Percentiles rank a stretch among this genome's conserved stretches.
Conservation (phyloP, 352 stramenopile genomes). For the Plasmopara viticola region DNA sequence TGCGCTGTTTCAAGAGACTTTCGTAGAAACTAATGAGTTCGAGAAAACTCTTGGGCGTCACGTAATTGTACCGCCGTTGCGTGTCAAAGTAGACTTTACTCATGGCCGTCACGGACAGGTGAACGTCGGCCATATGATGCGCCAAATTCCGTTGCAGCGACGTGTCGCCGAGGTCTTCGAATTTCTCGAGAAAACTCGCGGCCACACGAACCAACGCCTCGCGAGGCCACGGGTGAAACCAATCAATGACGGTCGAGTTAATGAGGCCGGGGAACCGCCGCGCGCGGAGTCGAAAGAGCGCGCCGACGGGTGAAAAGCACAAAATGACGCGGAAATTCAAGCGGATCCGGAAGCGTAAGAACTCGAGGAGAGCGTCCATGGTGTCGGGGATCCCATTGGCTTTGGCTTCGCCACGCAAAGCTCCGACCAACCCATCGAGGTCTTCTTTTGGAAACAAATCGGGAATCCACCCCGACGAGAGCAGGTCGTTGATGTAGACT, state of each 20-base stretch:
- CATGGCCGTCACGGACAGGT: constrained; percentile 95
- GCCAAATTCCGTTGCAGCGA: constrained; percentile 87
- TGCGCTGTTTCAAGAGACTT: constrained; percentile 93
- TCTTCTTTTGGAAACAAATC: constrained; percentile 97
- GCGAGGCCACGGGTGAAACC: constrained; percentile 96
- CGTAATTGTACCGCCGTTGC: constrained; percentile 96
- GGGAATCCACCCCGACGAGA: constrained; percentile 93
- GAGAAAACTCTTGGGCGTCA: constrained; percentile 97
- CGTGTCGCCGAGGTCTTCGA: constrained; percentile 86
- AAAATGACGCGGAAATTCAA: constrained; percentile 96
- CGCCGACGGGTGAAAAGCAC: constrained; percentile 96
- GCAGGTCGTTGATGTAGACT: constrained; percentile 98
- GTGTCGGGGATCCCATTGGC: constrained; percentile 91
- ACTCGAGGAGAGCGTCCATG: constrained; percentile 92
- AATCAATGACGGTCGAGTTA: constrained; percentile 97
- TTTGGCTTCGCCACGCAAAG: constrained; percentile 93
- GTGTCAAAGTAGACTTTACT: constrained; percentile 93
- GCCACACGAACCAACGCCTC: constrained; percentile 97
- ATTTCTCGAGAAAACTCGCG: constrained; percentile 92
- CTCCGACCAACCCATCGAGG: constrained; percentile 88
- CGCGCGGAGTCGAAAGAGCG: constrained; percentile 94
- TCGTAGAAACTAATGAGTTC: constrained; percentile 98
- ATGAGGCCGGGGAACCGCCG: constrained; percentile 95
- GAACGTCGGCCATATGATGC: constrained; percentile 96
- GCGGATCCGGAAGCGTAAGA: constrained; percentile 91